Evolutionary conservation across 805 yeast species (phyloP).

Genomic region (Barnettozyma salicaria): DNA sequence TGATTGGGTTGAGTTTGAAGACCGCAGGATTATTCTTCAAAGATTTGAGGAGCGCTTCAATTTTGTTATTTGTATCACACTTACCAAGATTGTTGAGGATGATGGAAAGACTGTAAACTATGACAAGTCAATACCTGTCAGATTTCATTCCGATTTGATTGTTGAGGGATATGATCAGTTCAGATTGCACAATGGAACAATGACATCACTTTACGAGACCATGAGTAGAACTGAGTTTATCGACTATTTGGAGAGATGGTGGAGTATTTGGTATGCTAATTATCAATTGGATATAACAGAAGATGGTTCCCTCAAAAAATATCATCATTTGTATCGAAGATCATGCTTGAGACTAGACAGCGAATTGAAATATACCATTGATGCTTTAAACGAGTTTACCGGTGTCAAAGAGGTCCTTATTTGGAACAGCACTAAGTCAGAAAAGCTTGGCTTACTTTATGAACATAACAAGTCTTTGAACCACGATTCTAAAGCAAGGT

Average conservation of each 20-base stretch:
- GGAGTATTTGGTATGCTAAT: constrained; percentile 32
- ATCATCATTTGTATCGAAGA: constrained; percentile 20
- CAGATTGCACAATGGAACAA: constrained; percentile 23
- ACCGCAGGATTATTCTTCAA: constrained; percentile 24
- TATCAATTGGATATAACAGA: constrained; percentile 25
- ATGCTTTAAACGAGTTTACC: constrained; percentile 6
- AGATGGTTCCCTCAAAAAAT: constrained; percentile 31
- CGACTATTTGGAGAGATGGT: constrained; percentile 29
- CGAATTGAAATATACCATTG: constrained; percentile 12
- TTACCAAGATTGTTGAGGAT: constrained; percentile 18
- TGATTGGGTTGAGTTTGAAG: constrained; percentile 25
- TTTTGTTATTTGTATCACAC: constrained; percentile 21
- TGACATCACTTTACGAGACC: constrained; percentile 13
- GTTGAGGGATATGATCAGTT: constrained; percentile 24
- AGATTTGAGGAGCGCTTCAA: constrained; percentile 27
- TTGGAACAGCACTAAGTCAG: constrained; percentile 12
- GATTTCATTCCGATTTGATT: constrained; percentile 23
- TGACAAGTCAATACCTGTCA: constrained; percentile 21
- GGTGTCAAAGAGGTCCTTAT: constrained; percentile 19
- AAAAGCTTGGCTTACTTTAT: constrained; percentile 20
- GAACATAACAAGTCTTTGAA: constrained; percentile 12
- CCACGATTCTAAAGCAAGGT: constrained; percentile 8
- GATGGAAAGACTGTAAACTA: constrained; percentile 10
- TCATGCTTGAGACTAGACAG: constrained; percentile 24
- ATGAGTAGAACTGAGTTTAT: constrained; percentile 18